These are phyloP conservation scores for Pseudogymnoascus sp. DNA, from an alignment of 2,329 filamentous ascomycete genomes.

Conservation along the genomic window DNA sequence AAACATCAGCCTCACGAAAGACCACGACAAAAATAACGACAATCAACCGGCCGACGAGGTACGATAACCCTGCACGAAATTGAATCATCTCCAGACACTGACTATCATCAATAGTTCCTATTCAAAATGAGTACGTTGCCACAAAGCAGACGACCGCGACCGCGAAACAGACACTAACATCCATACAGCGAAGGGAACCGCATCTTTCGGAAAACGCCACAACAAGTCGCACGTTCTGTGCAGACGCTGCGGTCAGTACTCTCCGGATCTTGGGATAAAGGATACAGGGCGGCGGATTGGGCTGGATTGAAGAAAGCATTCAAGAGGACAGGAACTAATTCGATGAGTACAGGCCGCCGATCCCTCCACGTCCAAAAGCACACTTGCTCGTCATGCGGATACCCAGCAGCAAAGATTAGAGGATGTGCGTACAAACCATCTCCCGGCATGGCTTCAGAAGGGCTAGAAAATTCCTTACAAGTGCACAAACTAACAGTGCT, in stretches of 20 bases:
- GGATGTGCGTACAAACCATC: conserved; percentile 71
- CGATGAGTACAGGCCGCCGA: conserved; percentile 62
- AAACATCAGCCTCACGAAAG: conserved; percentile 11
- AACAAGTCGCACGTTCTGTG: conserved; percentile 32
- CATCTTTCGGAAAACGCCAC: conserved; percentile 28
- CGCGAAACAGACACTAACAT: conserved; percentile 18
- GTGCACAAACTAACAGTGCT: conserved; percentile 14
- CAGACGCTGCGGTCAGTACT: conserved; percentile 31
- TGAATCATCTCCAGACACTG: conserved; percentile 11
- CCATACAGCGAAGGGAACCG: conserved; percentile 28
- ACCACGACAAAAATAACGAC: conserved; percentile 18
- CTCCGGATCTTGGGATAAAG: conserved; percentile 8
- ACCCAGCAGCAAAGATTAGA: conserved; percentile 92
- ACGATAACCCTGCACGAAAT: conserved; percentile 10
- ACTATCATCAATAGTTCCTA: conserved; percentile 17
- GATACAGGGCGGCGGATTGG: neutral
- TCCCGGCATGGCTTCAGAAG: conserved; percentile 21
- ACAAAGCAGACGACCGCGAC: conserved; percentile 1
- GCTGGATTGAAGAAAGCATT: conserved; percentile 5
- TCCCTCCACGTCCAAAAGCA: conserved; percentile 99
- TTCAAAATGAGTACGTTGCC: conserved; percentile 29
- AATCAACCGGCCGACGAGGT: conserved; percentile 20
- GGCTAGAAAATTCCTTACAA: conserved; percentile 27
- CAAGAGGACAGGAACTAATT: conserved; percentile 9
- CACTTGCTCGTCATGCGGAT: conserved; percentile 91